Conservation (phyloP, 192 early-diverging fungal genomes). For the Chytriomyces hyalinus region DNA sequence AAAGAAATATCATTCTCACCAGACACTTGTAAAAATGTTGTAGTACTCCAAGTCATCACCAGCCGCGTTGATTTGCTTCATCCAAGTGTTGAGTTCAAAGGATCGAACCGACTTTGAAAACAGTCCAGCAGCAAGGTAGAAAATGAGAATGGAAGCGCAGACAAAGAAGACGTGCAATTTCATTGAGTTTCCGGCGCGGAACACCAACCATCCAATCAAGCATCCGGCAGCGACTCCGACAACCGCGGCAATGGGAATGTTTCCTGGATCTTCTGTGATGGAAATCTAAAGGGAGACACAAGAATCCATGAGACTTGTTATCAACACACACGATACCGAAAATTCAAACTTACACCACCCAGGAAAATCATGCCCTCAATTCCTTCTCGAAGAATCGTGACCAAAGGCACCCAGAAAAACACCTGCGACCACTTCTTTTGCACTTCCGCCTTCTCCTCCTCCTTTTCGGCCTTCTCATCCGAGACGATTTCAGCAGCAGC, state of each 20-base stretch:
- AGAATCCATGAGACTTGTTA: too few species aligned
- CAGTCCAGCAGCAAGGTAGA: constrained; percentile 81
- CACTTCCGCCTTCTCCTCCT: neutral
- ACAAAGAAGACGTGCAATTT: constrained; percentile 81
- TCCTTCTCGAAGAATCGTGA: constrained; percentile 86
- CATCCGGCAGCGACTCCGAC: constrained; percentile 71
- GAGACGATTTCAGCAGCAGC: neutral
- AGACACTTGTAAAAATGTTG: constrained; percentile 15
- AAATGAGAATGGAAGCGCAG: constrained; percentile 69
- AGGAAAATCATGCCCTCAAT: constrained; percentile 88
- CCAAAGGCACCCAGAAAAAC: constrained; percentile 85
- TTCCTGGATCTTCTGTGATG: constrained; percentile 63
- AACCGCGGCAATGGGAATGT: constrained; percentile 83
- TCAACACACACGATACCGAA: constrained; percentile 48
- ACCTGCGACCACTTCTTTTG: constrained; percentile 37
- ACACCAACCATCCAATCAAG: constrained; percentile 62
- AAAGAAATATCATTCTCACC: constrained; percentile 31
- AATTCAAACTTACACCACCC: constrained; percentile 65
- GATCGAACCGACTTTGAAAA: constrained; percentile 68
- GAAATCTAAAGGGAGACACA: constrained; percentile 35
- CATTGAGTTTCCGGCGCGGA: constrained; percentile 63
- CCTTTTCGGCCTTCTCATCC: neutral
- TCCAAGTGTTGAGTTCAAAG: constrained; percentile 69
- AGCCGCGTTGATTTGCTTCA: neutral
- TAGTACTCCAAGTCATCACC: constrained; percentile 20